Evolutionary conservation across 176 grass and related monocot genomes (phyloP).

Genomic region (Avena atlantica): DNA sequence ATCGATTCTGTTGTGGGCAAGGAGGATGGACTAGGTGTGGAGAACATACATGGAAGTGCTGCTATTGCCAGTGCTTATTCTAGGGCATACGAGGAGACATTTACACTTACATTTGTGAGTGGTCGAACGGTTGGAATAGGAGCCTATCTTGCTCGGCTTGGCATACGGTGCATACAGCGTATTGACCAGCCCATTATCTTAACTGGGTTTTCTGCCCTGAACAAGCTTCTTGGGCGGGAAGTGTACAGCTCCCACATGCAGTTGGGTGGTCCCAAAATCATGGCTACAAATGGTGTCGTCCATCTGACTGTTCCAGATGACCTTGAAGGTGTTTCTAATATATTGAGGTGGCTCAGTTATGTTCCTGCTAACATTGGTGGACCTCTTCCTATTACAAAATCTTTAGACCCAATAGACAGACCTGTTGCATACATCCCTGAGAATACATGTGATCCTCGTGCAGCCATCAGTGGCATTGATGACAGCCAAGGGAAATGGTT

Average conservation of each 20-base stretch:
- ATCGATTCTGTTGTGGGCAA: constrained; percentile 95
- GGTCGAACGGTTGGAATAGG: constrained; percentile 94
- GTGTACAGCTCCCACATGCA: constrained; percentile 99
- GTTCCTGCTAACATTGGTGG: constrained; percentile 89
- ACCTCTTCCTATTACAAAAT: constrained; percentile 79
- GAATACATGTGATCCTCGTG: constrained; percentile 89
- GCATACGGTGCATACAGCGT: constrained; percentile 97
- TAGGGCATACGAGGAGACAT: constrained; percentile 91
- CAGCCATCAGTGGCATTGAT: constrained; percentile 77
- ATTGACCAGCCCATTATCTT: constrained; percentile 94
- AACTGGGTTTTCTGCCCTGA: constrained; percentile 85
- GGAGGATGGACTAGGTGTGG: constrained; percentile 93
- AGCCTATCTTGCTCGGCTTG: constrained; percentile 93
- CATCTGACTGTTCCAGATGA: constrained; percentile 95
- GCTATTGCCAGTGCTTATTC: constrained; percentile 98
- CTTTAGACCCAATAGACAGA: constrained; percentile 85
- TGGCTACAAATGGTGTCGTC: constrained; percentile 97
- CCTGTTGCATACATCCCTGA: constrained; percentile 83
- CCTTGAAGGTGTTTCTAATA: constrained; percentile 87
- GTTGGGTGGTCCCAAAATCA: constrained; percentile 98
- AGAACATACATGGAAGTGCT: constrained; percentile 96
- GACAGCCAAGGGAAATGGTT: constrained; percentile 83
- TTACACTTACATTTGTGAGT: constrained; percentile 94
- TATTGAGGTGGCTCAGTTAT: constrained; percentile 98
- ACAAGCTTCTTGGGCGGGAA: constrained; percentile 98